Evolutionary conservation across 495 filamentous ascomycete genomes (phyloP).

Genomic region (Penicillium goetzii): DNA sequence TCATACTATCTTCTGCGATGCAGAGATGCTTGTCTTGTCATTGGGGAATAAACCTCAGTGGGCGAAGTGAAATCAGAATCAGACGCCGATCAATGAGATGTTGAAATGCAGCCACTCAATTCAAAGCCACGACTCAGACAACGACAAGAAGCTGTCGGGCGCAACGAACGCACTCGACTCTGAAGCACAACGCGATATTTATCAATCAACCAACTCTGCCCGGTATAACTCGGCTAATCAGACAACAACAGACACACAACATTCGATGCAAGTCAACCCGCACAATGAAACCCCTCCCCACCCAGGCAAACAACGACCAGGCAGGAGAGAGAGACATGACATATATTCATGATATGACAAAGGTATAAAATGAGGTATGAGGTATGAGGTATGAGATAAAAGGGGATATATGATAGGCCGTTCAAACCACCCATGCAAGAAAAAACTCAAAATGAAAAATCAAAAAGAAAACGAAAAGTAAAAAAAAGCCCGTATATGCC

Average conservation of each 20-base stretch:
- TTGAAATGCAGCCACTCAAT: too few relatives aligned
- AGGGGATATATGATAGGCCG: conserved; percentile 7
- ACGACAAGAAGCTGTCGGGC: too few relatives aligned
- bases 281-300: neutral
- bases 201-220: neutral
- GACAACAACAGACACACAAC: neutral
- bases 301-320: neutral
- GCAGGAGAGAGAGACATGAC: neutral
- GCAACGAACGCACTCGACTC: too few relatives aligned
- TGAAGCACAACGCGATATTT: neutral
- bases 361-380: neutral
- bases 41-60: too few relatives aligned
- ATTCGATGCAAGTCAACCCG: neutral
- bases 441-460: neutral
- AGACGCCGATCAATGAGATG: too few relatives aligned
- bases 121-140: too few relatives aligned
- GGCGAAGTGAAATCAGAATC: too few relatives aligned
- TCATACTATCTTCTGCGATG: too few relatives aligned
- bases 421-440: conserved; percentile 7
- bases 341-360: conserved; percentile 6
- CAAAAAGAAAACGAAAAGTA: neutral
- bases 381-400: too few relatives aligned
- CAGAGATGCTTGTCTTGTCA: too few relatives aligned
- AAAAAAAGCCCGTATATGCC: conserved; percentile 1
- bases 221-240: neutral